Conservation (phyloP, 805 yeast genomes). For the Candida insectorum region DNA sequence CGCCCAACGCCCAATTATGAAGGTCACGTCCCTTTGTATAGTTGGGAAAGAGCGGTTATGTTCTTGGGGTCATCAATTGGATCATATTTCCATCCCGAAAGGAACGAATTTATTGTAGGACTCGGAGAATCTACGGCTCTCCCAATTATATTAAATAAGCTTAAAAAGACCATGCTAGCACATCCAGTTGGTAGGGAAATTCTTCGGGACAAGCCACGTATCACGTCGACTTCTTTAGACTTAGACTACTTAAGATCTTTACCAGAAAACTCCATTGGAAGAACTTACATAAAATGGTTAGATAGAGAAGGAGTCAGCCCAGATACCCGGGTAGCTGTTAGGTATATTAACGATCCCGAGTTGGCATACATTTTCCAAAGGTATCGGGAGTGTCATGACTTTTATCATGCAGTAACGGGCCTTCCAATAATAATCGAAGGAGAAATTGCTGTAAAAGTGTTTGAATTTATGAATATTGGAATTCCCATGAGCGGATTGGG, state of each 20-base stretch:
- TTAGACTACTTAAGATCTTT: conserved; percentile 54
- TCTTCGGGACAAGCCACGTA: conserved; percentile 75
- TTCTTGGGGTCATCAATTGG: conserved; percentile 74
- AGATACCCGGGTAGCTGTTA: conserved; percentile 87
- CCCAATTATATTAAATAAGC: conserved; percentile 55
- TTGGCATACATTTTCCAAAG: conserved; percentile 90
- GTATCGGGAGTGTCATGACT: conserved; percentile 95
- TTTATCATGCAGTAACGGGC: conserved; percentile 89
- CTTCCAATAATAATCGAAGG: conserved; percentile 92
- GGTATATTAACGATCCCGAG: conserved; percentile 83
- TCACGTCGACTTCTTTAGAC: conserved; percentile 69
- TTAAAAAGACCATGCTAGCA: conserved; percentile 71
- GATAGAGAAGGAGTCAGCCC: conserved; percentile 87
- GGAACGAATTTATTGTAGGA: conserved; percentile 72
- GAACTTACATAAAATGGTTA: conserved; percentile 77
- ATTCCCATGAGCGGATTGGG: conserved; percentile 96
- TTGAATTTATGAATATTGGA: conserved; percentile 89
- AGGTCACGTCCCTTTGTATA: conserved; percentile 74
- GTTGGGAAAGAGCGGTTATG: conserved; percentile 59
- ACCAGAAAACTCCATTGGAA: conserved; percentile 73
- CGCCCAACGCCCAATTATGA: conserved; percentile 53
- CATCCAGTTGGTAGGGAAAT: conserved; percentile 77
- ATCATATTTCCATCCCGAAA: conserved; percentile 71
- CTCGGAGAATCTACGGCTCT: conserved; percentile 90
- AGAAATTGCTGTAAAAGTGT: conserved; percentile 89